Evolutionary conservation across 176 grass and related monocot genomes (phyloP).

Genomic region (Paspalum vaginatum): DNA sequence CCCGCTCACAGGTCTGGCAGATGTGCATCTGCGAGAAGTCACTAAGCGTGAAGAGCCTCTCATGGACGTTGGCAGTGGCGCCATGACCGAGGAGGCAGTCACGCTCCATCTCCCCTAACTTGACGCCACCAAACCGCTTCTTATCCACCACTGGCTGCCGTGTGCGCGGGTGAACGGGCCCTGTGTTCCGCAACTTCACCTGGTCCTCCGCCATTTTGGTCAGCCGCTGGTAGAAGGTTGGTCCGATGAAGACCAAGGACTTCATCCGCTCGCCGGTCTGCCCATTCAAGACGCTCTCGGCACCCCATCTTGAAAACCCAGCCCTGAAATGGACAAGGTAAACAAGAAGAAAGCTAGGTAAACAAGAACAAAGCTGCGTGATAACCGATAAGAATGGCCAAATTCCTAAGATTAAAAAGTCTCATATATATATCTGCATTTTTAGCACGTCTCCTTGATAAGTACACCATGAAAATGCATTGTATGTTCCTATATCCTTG

Average conservation of each 20-base stretch:
- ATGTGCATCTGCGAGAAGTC: constrained; percentile 60
- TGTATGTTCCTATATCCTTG: neutral
- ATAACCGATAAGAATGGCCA: neutral
- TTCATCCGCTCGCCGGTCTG: constrained; percentile 68
- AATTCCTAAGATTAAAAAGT: neutral
- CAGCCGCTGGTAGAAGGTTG: constrained; percentile 82
- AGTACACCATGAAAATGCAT: neutral
- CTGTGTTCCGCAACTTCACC: constrained; percentile 89
- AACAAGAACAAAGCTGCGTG: neutral
- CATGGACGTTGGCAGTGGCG: constrained; percentile 60
- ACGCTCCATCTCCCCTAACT: constrained; percentile 74
- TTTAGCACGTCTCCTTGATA: neutral
- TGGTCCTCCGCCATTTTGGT: constrained; percentile 86
- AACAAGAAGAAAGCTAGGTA: too few relatives aligned
- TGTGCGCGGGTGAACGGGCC: constrained; percentile 72
- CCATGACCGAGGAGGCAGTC: constrained; percentile 72
- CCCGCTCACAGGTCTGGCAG: constrained; percentile 44
- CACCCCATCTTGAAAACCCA: constrained; percentile 77
- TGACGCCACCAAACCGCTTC: constrained; percentile 67
- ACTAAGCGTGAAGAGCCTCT: constrained; percentile 66
- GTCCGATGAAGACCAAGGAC: constrained; percentile 74
- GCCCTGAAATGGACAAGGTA: constrained; percentile 49
- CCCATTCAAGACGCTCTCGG: constrained; percentile 74
- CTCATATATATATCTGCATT: neutral
- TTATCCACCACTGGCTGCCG: constrained; percentile 66